Evolutionary conservation across 345 rosid genomes (phyloP).

Genomic region (Camelina hispida): DNA sequence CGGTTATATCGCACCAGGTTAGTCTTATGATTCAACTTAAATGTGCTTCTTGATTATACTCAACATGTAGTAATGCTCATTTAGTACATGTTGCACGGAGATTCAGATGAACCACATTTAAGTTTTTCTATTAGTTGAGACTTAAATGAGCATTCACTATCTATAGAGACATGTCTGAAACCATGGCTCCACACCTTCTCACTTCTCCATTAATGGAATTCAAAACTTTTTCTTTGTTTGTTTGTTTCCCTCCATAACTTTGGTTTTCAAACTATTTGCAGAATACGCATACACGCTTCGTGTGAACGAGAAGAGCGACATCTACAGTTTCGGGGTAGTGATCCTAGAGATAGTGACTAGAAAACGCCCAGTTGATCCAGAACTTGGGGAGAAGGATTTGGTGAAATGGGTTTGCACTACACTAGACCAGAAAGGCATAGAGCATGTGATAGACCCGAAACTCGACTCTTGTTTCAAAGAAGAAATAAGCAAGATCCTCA

Average conservation of each 20-base stretch:
- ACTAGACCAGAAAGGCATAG: constrained; percentile 78
- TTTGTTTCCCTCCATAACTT: constrained; percentile 37
- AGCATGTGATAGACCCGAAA: constrained; percentile 78
- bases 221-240: constrained; percentile 4
- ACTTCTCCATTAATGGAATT: constrained; percentile 25
- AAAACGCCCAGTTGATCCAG: constrained; percentile 78
- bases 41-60: constrained; percentile 23
- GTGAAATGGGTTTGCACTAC: constrained; percentile 93
- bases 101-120: constrained; percentile 26
- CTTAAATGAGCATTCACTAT: constrained; percentile 45
- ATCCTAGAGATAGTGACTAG: constrained; percentile 91
- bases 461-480: constrained; percentile 83
- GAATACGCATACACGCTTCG: constrained; percentile 97
- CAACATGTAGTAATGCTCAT: neutral
- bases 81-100: constrained; percentile 32
- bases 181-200: constrained; percentile 42
- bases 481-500: constrained; percentile 83
- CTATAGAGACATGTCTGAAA: constrained; percentile 34
- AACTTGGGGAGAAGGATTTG: constrained; percentile 88
- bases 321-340: constrained; percentile 96
- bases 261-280: constrained; percentile 46
- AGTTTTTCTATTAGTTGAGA: constrained; percentile 34
- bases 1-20: constrained; percentile 99
- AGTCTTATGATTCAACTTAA: constrained; percentile 36
- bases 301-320: constrained; percentile 99